A percentile compares a stretch with the other conserved stretches of the same genome.
Conservation (phyloP, 2,329 filamentous ascomycete species). For the Fusarium sp. region DNA sequence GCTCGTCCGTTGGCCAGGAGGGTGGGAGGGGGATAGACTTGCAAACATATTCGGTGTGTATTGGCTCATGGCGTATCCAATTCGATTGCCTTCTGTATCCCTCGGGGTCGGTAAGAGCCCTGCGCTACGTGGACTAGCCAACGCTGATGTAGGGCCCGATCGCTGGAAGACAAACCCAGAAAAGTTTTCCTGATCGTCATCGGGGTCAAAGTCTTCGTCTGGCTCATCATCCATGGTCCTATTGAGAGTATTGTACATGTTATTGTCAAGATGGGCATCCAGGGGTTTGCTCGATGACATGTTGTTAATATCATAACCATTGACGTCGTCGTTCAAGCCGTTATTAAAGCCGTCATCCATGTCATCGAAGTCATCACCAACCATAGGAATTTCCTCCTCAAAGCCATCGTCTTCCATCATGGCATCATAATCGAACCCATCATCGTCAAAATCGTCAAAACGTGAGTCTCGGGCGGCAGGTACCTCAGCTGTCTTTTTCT, state of each 20-base stretch:
- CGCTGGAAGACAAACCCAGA: constrained; percentile 70
- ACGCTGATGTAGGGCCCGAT: constrained; percentile 64
- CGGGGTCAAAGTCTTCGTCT: constrained; percentile 40
- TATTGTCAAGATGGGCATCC: constrained; percentile 25
- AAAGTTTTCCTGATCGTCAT: constrained; percentile 67
- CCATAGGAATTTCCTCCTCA: constrained; percentile 64
- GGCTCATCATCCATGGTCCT: constrained; percentile 44
- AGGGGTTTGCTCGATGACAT: constrained; percentile 37
- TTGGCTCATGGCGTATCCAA: constrained; percentile 68
- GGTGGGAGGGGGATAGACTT: constrained; percentile 34
- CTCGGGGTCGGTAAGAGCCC: constrained; percentile 65
- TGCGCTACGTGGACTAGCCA: constrained; percentile 63
- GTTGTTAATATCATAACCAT: constrained; percentile 2
- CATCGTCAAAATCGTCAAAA: constrained; percentile 73
- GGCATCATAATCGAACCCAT: constrained; percentile 70
- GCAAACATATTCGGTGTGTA: constrained; percentile 54
- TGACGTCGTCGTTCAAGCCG: constrained; percentile 38
- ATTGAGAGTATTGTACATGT: constrained; percentile 38
- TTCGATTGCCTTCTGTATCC: constrained; percentile 66
- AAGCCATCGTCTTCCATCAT: constrained; percentile 75
- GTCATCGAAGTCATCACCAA: constrained; percentile 50
- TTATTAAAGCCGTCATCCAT: constrained; percentile 45
- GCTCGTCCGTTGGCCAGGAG: constrained; percentile 20
- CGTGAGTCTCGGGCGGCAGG: constrained; percentile 63
- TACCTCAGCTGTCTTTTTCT: constrained; percentile 62